A percentile compares a stretch with the other conserved stretches of the same genome.
These are phyloP conservation scores for Colletotrichum neosansevieriae DNA, from an alignment of 2,329 filamentous ascomycete species.

Conservation along the genomic window DNA sequence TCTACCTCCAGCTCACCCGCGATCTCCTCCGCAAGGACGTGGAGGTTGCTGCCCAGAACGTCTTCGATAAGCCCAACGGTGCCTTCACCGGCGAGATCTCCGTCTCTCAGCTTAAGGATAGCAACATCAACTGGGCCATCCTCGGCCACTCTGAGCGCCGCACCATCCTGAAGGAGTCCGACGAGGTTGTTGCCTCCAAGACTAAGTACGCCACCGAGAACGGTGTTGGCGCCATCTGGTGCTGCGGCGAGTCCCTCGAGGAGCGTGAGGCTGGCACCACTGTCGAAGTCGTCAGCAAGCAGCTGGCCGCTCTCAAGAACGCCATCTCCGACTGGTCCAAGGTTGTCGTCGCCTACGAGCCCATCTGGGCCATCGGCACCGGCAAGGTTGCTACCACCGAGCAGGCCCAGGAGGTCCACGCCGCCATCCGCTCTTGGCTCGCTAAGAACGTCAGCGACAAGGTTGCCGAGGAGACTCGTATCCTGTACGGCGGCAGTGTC, in stretches of 20 bases:
- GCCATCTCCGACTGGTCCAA: conserved; percentile 89
- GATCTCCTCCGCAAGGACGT: conserved; percentile 81
- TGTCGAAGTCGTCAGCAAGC: conserved; percentile 84
- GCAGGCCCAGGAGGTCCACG: conserved; percentile 95
- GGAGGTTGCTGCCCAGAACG: conserved; percentile 94
- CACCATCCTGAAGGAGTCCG: conserved; percentile 87
- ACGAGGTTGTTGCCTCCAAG: conserved; percentile 90
- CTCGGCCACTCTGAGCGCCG: conserved; percentile 96
- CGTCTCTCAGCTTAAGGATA: conserved; percentile 90
- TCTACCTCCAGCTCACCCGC: conserved; percentile 91
- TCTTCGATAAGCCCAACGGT: conserved; percentile 96
- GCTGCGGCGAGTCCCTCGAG: conserved; percentile 95
- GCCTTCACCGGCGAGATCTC: conserved; percentile 98
- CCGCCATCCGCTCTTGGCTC: conserved; percentile 91
- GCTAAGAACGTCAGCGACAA: conserved; percentile 79
- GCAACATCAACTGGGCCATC: conserved; percentile 88
- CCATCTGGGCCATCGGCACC: conserved; percentile 96
- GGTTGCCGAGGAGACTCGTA: conserved; percentile 87
- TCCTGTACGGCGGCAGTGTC: conserved; percentile 97
- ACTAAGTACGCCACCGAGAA: conserved; percentile 92
- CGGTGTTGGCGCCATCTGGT: conserved; percentile 92
- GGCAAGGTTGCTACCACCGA: conserved; percentile 91
- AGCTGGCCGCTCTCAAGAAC: conserved; percentile 85
- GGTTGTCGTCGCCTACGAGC: conserved; percentile 98
- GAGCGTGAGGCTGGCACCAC: conserved; percentile 89